Base-by-base conservation (phyloP, 495 filamentous ascomycete genomes). In the Rhypophila decipiens region DNA sequence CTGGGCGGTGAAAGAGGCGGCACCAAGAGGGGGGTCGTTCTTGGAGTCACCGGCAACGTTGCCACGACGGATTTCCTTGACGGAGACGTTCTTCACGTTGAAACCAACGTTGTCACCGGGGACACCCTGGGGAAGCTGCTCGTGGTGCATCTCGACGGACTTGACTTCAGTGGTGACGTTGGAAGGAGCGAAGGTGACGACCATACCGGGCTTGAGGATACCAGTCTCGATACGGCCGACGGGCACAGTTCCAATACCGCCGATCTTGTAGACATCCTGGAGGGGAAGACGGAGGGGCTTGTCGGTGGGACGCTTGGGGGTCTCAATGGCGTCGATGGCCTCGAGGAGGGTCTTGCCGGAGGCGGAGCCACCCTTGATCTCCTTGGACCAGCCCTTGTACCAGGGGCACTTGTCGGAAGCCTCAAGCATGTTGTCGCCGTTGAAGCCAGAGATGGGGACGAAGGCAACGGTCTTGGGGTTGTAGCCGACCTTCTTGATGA, bases 401-500 rank as follows among this genome's bases (percentile, higher is more conserved):
- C 93, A 98, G 66, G 93, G 88, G 85, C 87, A 93, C 85, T 96
- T 96, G 79, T 71, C 15, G 71, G 91, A 96, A 63, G 64, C 43
- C 57, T 91, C 87, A 57, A 98, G 86, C 93, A 98, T 98, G 87
- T 98, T 98, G 83, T 98, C 93, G 66, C 93, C 93, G 84, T 98
- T 87, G 87, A 98, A 98, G 67, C 93, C 93, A 62, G 93, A 97
- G 86, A 98, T 96, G 63, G 93, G 93, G 68, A 98, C 93, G 81
- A 98, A 98, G 53, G 93, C 84, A 72, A 96, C 90, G 59, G 72
- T 68, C 86, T 96, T 96, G 75, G 93, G 93, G 85, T 96, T 96
- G 87, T 89, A 98, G 74, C 93, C 93, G 73, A 98, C 93, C 88
- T 98, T 98, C 91, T 97, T 98, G 86, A 98, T 98, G 83, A 98